Base-by-base conservation (phyloP, 495 filamentous ascomycete genomes). In the Lineolata rhizophorae region DNA sequence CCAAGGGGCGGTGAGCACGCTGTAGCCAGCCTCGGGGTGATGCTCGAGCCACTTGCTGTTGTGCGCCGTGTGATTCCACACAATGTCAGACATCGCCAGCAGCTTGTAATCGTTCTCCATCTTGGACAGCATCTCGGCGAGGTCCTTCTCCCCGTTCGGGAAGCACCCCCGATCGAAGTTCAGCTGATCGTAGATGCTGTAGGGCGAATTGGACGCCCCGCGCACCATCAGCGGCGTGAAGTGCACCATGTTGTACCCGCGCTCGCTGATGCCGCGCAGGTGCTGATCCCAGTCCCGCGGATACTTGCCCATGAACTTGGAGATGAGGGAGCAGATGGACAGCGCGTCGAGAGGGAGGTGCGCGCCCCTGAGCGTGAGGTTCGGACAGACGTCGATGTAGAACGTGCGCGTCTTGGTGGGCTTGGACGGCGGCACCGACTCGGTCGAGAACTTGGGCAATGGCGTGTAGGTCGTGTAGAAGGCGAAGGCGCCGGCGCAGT, bases 181-280 rank as follows among this genome's bases (percentile, higher is more conserved):
- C 20, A 84, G 59, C 54, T 95, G 90, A 45, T 99, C 77, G 46
- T 76, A 90, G 35, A 99, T 68, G 50, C 85, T 94, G 61, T 95
- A 99, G 0, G 90, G 90, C 8, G 90, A 95, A 48, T 95, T 91
- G 10, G 85, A 94, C 10, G 57, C 63, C 17, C 90, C 90, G 28
- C 90, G 69, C 33, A 76, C 61, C 63, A 83, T 87, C 42, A 95
- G 57, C 5, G 90, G 90, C 3, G 90, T 93, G 47, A 95, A 99
- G 52, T 99, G 90, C 33, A 99, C 68, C 81, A 95, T 92, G 52
- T 99, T 99, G 56, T 99, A 99, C 4, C 82, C 81, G 21, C 87
- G 65, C 30, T 76, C 68, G 37, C 74, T 70, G 40, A 95, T 87
- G 25, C 87, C 87, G 38, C 65, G 59, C 32, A 95, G 62, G 47